Conservation (phyloP, 1,139 yeast species). For the Hansenula sp. region DNA sequence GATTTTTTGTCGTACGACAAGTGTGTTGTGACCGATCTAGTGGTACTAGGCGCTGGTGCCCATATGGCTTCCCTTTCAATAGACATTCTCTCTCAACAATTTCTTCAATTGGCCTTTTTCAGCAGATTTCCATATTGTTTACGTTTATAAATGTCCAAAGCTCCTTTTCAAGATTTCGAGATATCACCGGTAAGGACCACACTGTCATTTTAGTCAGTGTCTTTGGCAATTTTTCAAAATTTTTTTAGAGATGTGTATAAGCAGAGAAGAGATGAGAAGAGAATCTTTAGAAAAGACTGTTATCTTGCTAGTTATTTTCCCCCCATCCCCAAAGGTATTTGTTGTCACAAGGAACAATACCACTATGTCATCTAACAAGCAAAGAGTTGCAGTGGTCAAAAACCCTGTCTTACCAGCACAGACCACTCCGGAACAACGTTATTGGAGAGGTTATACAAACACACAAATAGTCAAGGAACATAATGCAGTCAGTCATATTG, state of each 20-base stretch:
- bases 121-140: not conserved
- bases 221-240: not conserved
- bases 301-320: no score
- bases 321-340: not conserved
- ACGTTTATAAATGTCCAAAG: not conserved
- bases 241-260: not conserved
- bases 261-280: not conserved
- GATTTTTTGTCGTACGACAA: constrained; percentile 68
- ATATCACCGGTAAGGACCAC: not conserved
- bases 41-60: constrained; percentile 80
- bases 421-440: constrained; percentile 90
- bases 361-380: constrained; percentile 74
- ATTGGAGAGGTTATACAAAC: constrained; percentile 77
- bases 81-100: constrained; percentile 12
- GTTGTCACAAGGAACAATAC: no score
- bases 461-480: constrained; percentile 93
- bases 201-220: not conserved
- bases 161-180: not conserved
- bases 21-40: constrained; percentile 66
- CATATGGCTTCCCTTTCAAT: constrained; percentile 12
- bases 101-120: not conserved
- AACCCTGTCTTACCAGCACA: constrained; percentile 78
- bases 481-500: constrained; percentile 83
- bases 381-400: constrained; percentile 64
- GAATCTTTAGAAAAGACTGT: no score